Conservation (phyloP, 805 yeast genomes). For the Candida morakotiae region DNA sequence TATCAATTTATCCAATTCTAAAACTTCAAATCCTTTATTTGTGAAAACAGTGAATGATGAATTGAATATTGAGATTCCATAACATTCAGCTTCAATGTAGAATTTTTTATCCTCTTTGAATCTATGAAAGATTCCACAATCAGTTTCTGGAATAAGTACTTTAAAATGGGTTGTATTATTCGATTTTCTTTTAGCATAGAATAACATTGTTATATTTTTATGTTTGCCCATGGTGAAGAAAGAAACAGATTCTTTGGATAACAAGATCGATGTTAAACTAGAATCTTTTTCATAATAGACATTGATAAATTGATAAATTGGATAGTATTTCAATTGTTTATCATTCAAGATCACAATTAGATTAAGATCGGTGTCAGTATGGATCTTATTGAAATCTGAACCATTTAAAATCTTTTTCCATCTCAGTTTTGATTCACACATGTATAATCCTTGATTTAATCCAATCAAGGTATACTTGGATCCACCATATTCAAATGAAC, state of each 20-base stretch:
- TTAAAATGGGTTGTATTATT: constrained; percentile 47
- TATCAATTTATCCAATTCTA: constrained; percentile 54
- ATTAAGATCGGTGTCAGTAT: constrained; percentile 53
- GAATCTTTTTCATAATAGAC: constrained; percentile 47
- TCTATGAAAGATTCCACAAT: constrained; percentile 43
- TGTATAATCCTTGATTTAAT: constrained; percentile 57
- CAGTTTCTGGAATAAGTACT: constrained; percentile 55
- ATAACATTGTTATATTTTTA: constrained; percentile 54
- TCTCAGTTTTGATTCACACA: constrained; percentile 40
- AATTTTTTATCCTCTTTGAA: constrained; percentile 41
- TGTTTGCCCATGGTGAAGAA: constrained; percentile 71
- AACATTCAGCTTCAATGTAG: constrained; percentile 52
- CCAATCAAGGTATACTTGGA: constrained; percentile 54
- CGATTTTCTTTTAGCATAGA: constrained; percentile 51
- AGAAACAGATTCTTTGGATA: constrained; percentile 46
- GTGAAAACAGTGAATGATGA: constrained; percentile 66
- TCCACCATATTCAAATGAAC: constrained; percentile 43
- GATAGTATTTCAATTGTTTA: constrained; percentile 56
- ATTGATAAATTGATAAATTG: constrained; percentile 56
- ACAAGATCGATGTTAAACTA: constrained; percentile 42
- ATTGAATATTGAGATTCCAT: constrained; percentile 59
- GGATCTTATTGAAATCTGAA: constrained; percentile 52
- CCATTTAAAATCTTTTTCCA: constrained; percentile 62
- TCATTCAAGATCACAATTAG: constrained; percentile 57
- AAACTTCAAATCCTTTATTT: constrained; percentile 60